Evolutionary conservation across 306 rosid genomes (phyloP).

Genomic region (Heteromeles arbutifolia): DNA sequence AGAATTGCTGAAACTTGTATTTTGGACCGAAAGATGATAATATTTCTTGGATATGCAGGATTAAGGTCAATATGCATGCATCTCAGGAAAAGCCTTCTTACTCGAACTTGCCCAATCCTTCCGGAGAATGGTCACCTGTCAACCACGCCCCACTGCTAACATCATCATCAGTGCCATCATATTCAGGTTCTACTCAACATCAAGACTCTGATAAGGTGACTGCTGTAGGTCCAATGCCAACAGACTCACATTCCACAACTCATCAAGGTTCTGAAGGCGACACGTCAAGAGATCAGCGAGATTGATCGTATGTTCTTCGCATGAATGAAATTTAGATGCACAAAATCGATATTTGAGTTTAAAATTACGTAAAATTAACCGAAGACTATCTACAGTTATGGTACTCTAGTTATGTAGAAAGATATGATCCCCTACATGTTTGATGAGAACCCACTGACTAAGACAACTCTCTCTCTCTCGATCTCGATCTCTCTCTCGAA

Average conservation of each 20-base stretch:
- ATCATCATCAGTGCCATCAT: not conserved
- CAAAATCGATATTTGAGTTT: slow-evolving; percentile 15
- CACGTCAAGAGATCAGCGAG: slow-evolving; percentile 22
- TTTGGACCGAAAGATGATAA: not conserved
- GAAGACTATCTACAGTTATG: not conserved
- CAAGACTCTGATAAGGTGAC: not conserved
- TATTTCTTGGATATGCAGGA: slow-evolving; percentile 51
- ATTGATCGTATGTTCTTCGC: slow-evolving; percentile 4
- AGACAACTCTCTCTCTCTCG: not conserved
- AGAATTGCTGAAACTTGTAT: not conserved
- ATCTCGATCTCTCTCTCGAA: not conserved
- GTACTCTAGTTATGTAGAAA: slow-evolving; percentile 23
- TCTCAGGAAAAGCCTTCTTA: slow-evolving; percentile 47
- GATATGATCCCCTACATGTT: not conserved
- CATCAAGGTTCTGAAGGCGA: slow-evolving; percentile 36
- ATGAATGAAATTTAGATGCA: slow-evolving; percentile 19
- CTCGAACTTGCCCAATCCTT: slow-evolving; percentile 27
- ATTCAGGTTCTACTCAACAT: not conserved
- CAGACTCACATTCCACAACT: slow-evolving; percentile 27
- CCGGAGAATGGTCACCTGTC: slow-evolving; percentile 17
- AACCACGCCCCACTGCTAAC: not conserved
- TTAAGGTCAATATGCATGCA: slow-evolving; percentile 83
- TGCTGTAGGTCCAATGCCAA: slow-evolving; percentile 28
- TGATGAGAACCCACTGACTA: not conserved
- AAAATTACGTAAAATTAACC: not conserved